Evolutionary conservation across 202 grass and related monocot species (phyloP).

Genomic region (Schoenoplectus triqueter): DNA sequence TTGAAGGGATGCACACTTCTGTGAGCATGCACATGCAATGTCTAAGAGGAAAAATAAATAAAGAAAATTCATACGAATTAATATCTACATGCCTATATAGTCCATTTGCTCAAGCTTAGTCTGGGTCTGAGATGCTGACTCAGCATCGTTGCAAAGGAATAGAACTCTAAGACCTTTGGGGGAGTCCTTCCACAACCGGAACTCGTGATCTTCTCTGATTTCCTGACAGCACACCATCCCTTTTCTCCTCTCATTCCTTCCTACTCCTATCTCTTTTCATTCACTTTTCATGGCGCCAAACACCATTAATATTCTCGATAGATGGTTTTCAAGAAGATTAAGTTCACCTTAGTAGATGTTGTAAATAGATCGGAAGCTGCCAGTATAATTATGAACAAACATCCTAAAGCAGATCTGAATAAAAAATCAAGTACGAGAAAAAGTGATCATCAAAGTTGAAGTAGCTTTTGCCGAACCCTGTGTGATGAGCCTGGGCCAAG

Average conservation of each 20-base stretch:
- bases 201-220: conserved; percentile 37
- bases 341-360: background rate
- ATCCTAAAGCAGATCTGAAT: conserved; percentile 23
- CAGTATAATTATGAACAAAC: conserved; percentile 16
- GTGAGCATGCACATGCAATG: background rate
- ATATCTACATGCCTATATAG: conserved; percentile 38
- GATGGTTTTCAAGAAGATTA: conserved; percentile 4
- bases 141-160: conserved; percentile 37
- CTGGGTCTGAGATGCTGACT: conserved; percentile 40
- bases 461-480: background rate
- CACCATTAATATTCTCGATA: background rate
- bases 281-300: background rate
- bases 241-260: conserved; percentile 40
- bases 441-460: conserved; percentile 5
- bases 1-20: background rate
- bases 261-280: conserved; percentile 29
- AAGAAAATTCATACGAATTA: background rate
- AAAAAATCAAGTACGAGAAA: conserved; percentile 21
- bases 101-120: conserved; percentile 47
- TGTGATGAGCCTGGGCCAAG: background rate
- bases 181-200: conserved; percentile 54
- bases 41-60: background rate
- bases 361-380: background rate
- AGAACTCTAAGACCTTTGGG: conserved; percentile 54
- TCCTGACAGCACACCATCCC: conserved; percentile 39